Conservation (phyloP, 2,329 filamentous ascomycete species). For the Juglanconis sp. region DNA sequence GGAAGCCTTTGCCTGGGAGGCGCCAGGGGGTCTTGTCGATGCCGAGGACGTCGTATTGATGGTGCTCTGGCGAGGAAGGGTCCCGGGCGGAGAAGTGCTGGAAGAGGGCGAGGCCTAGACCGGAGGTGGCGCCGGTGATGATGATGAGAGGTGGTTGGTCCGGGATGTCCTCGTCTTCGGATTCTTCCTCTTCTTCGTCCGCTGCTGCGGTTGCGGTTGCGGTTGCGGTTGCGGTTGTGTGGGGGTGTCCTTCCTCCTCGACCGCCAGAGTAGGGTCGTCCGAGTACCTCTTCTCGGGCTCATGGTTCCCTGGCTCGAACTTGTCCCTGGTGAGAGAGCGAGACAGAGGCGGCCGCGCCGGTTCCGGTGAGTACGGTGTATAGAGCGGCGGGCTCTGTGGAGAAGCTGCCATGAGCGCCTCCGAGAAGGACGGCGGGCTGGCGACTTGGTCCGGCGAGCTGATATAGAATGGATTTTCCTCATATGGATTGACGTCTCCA, state of each 20-base stretch:
- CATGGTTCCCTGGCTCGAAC: not conserved
- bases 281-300: not conserved
- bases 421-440: not conserved
- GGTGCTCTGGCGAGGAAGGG: conserved; percentile 22
- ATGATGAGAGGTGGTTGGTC: conserved; percentile 6
- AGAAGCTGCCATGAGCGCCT: not conserved
- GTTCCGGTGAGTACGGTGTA: not conserved
- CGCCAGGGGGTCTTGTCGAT: conserved; percentile 11
- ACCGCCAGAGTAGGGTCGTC: not conserved
- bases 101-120: conserved; percentile 15
- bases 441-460: not conserved
- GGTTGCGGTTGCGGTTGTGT: not conserved
- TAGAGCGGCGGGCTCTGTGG: not conserved
- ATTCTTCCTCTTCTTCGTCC: not conserved
- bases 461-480: not conserved
- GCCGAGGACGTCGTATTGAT: conserved; percentile 25
- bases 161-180: not conserved
- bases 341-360: not conserved
- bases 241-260: not conserved
- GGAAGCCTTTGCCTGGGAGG: not conserved
- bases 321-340: not conserved
- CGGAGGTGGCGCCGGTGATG: conserved; percentile 11
- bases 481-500: not conserved
- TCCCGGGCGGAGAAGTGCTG: conserved; percentile 3
- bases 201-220: not conserved